Evolutionary conservation across 441 rosid genomes (phyloP).

Genomic region (Syzygium malaccense): DNA sequence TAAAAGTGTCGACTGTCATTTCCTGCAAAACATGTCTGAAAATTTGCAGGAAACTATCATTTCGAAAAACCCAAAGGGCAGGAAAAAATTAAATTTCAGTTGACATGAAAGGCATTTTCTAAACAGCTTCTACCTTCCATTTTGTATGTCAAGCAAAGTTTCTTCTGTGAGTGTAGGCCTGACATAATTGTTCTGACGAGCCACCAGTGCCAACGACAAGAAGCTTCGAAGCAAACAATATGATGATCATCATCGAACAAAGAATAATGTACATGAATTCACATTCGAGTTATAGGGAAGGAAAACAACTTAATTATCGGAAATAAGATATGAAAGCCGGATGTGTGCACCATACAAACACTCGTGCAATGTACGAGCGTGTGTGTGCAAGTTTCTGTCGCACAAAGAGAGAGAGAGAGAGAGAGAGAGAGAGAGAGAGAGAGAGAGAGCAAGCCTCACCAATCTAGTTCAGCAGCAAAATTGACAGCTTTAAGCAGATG

Average conservation of each 20-base stretch:
- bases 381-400: not conserved
- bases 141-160: constrained; percentile 59
- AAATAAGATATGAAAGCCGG: not conserved
- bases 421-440: not conserved
- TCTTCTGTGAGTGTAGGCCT: constrained; percentile 82
- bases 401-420: not conserved
- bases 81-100: not conserved
- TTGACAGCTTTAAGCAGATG: constrained; percentile 75
- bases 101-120: not conserved
- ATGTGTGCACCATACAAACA: not conserved
- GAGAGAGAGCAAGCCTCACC: constrained; percentile 37
- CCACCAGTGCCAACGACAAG: constrained; percentile 78
- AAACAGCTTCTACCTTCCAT: constrained; percentile 63
- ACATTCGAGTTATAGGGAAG: not conserved
- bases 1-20: constrained; percentile 93
- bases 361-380: not conserved
- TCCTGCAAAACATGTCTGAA: constrained; percentile 97
- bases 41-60: not conserved
- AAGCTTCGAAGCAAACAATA: constrained; percentile 36
- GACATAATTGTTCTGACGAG: constrained; percentile 84
- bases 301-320: not conserved
- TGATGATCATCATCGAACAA: not conserved
- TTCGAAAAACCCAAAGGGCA: not conserved
- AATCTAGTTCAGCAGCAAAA: constrained; percentile 93
- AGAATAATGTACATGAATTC: not conserved